A percentile compares a stretch with the other conserved stretches of the same genome.
These are phyloP conservation scores for Phycomyces blakesleeanus DNA, from an alignment of 192 early-diverging fungal species.

Conservation along the genomic window DNA sequence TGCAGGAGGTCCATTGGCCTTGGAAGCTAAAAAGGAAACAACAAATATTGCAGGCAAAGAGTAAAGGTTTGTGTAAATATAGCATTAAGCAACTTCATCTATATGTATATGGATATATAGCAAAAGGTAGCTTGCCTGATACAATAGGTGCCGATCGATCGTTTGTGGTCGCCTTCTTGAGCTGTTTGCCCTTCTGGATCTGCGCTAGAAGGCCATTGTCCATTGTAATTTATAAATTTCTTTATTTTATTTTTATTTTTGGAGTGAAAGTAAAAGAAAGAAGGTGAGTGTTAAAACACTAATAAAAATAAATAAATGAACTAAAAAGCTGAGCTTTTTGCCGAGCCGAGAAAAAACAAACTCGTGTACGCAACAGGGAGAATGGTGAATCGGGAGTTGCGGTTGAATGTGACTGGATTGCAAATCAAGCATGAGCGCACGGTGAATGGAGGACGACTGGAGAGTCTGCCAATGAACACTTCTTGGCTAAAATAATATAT, in stretches of 20 bases:
- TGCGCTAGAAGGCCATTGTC: conserved; percentile 58
- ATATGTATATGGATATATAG: neutral
- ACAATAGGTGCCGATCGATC: conserved; percentile 63
- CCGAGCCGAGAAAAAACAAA: too few relatives aligned
- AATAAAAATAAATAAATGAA: neutral
- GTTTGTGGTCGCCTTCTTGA: conserved; percentile 69
- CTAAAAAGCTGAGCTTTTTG: too few relatives aligned
- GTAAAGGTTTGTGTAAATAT: too few relatives aligned
- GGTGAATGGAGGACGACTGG: neutral
- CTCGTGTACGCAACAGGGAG: neutral
- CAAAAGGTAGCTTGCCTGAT: conserved; percentile 28
- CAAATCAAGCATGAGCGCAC: neutral
- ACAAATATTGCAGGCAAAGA: too few relatives aligned
- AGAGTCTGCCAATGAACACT: too few relatives aligned
- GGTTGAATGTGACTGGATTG: neutral
- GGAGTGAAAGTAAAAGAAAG: neutral
- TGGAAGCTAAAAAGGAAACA: neutral
- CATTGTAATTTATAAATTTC: conserved; percentile 9
- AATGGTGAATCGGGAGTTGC: neutral
- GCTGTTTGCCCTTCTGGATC: conserved; percentile 66
- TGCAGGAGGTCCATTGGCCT: conserved; percentile 1
- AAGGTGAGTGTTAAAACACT: neutral
- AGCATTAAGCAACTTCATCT: too few relatives aligned
- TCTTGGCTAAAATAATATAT: too few relatives aligned
- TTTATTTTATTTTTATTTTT: too few relatives aligned